Evolutionary conservation across 1,139 yeast species (phyloP), one percentile per base, ranked within the genome.

Genomic region (Hemisphaericaspora lyxosophila): DNA sequence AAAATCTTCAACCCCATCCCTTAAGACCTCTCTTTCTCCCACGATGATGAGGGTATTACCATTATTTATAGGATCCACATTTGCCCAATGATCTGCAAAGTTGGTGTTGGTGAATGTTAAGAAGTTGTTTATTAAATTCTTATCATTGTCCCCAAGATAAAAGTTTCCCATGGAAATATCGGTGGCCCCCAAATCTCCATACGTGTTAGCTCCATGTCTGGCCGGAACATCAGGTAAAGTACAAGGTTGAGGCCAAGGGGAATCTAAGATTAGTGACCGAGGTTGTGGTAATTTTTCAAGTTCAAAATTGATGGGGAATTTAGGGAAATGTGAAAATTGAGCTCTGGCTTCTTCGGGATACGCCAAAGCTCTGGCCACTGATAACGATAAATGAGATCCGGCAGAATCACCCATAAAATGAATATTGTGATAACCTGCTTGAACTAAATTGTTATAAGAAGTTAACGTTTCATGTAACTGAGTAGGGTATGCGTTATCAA

Each of bases 341-440:
- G 30, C 32, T 9, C 41, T 35, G 3, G 60, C 53, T 39, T 60
- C 60, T 23, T 60, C 60, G 2, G 64, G 60, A 36, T 59, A 52
- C 16, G 62, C 58, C 20, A 58, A 45, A 41, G 53, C 61, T 36
- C 70, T 57, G 11, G 57, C 47, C 13, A 67, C 31, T 4, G 62
- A 54, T n/a, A 62, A 41, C 5, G 60, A 54, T 42, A 70, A 51
- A 46, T 71, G 69, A 2, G 59, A 70, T 15, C 78, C 78, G 16
- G 72, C 70, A 3, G 77, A 70, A 45, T 70, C 78, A 7, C 76
- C 78, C 29, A 66, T 40, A 5, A 70, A 43, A 16, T 57, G 57
- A 36, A 72, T 55, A 31, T 61, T 57, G 3, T 46, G 43, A 35
- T 57, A 63, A 1, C 65, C 64, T 17, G 55, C 42, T 6, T 43